Percentiles rank a stretch among this genome's conserved stretches.
Evolutionary conservation across 305 asterid genomes (phyloP).

Genomic region (Andrographis paniculata): DNA sequence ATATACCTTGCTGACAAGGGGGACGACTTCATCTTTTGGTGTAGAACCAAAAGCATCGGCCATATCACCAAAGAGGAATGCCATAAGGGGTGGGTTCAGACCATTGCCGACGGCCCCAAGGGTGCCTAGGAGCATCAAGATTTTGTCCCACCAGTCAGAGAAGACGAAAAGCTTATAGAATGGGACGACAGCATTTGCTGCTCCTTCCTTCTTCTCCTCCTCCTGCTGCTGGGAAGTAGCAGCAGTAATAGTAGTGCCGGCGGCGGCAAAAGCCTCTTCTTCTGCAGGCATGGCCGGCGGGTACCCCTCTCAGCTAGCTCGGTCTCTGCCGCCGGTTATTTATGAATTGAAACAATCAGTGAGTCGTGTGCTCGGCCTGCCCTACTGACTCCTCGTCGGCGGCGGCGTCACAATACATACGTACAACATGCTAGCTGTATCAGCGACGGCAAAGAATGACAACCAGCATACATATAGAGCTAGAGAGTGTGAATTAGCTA

Average conservation of each 20-base stretch:
- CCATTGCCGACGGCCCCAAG: constrained; percentile 73
- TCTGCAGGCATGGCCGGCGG: constrained; percentile 28
- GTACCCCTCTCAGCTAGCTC: no score
- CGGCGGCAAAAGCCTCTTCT: constrained; percentile 28
- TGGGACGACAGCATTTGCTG: constrained; percentile 36
- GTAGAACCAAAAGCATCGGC: constrained; percentile 57
- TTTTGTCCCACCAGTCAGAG: constrained; percentile 48
- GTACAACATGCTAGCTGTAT: no score
- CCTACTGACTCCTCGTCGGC: no score
- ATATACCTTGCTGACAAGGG: constrained; percentile 45
- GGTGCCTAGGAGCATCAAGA: constrained; percentile 59
- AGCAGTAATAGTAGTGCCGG: no score
- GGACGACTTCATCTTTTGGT: constrained; percentile 26
- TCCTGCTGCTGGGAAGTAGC: no score
- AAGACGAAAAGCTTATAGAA: constrained; percentile 66
- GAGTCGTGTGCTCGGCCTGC: no score
- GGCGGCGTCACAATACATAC: no score
- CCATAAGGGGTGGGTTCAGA: constrained; percentile 61
- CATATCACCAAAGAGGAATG: constrained; percentile 66
- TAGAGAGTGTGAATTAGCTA: no score
- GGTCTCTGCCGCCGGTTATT: no score
- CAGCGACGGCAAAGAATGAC: no score
- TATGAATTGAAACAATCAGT: no score
- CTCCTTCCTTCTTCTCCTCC: not conserved
- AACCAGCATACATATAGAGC: no score